A percentile compares a stretch with the other conserved stretches of the same genome.
Conservation (phyloP, 2,329 filamentous ascomycete genomes). For the Nigrograna mackinnonii region DNA sequence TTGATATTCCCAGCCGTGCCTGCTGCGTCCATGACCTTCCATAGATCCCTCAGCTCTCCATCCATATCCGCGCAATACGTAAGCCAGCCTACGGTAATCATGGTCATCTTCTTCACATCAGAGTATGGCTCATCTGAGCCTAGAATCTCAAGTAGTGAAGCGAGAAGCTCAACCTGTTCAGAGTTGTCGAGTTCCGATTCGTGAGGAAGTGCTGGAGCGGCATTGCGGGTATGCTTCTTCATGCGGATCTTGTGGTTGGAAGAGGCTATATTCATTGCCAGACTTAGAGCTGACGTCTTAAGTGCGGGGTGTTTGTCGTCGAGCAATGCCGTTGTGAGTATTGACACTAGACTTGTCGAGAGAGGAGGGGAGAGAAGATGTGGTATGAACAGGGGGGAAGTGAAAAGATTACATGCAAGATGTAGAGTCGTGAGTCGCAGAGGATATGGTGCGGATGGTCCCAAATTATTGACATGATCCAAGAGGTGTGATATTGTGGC, state of each 20-base stretch:
- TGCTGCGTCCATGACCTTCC: conserved; percentile 75
- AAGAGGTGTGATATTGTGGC: conserved; percentile 61
- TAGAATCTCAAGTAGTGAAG: conserved; percentile 78
- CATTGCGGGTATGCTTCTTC: conserved; percentile 48
- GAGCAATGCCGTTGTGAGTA: conserved; percentile 78
- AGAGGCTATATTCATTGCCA: conserved; percentile 81
- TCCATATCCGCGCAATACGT: conserved; percentile 70
- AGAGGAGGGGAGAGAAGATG: conserved; percentile 56
- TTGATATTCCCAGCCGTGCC: conserved; percentile 56
- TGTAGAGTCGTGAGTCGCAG: conserved; percentile 83
- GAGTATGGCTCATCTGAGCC: conserved; percentile 49
- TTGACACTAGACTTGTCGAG: conserved; percentile 64
- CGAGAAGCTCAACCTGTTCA: conserved; percentile 80
- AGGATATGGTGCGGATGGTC: conserved; percentile 70
- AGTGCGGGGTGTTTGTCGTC: conserved; percentile 75
- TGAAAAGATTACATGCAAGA: conserved; percentile 83
- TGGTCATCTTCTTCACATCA: conserved; percentile 76
- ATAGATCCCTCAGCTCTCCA: conserved; percentile 79
- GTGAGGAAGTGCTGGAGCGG: conserved; percentile 11
- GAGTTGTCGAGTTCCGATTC: conserved; percentile 60
- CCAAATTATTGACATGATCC: conserved; percentile 57
- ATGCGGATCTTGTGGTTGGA: conserved; percentile 69
- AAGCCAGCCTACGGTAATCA: conserved; percentile 76
- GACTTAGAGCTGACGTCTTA: conserved; percentile 77
- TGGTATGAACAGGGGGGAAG: conserved; percentile 69